Base-by-base conservation (phyloP, 208 protist genomes). In the Acanthamoeba healyi region DNA sequence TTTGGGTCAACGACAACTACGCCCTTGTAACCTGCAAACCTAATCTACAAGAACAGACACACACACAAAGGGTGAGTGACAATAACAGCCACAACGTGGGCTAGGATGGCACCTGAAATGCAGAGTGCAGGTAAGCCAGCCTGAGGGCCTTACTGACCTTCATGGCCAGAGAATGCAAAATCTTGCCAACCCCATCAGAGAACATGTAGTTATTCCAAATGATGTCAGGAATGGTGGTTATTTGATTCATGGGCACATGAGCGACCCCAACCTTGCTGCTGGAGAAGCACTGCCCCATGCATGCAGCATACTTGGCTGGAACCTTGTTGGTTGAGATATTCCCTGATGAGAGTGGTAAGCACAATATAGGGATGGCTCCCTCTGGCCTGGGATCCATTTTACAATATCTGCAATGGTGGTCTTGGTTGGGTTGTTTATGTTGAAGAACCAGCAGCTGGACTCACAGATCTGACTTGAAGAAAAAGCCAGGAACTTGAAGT, bases 401-500 rank as follows among this genome's bases (percentile, higher is more conserved):
- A 65, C 56, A 65, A 65, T 32, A 65, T 65, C 56, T 65, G 56
- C 56, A 65, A 65, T 65, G 56, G 56, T 65, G 9, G 56, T 65
- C 56, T 65, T 65, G 56, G 56, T 32, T 15, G 56, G 56, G 24
- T 65, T 65, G 56, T 65, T 65, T 17, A 65, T 65, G 56, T 65
- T 65, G 56, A 65, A 65, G 56, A 65, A 65, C 56, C 56, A 65
- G 56, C 56, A 65, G 56, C 56, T 65, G 56, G 56, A 65, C 56
- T 65, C 56, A 65, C 56, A 26, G 56, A 65, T 65, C 56, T 65
- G 56, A 65, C 56, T 65, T 65, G 56, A 65, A 65, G 56, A 65
- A 65, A 65, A 65, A 65, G 56, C 56, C 56, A 65, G 56, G 56
- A 65, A 65, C 56, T 65, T 65, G 56, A 65, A 65, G 56, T 65